Evolutionary conservation across 225 moss, liverwort and hornwort species (phyloP).

Genomic region (Rhytidiadelphus loreus): DNA sequence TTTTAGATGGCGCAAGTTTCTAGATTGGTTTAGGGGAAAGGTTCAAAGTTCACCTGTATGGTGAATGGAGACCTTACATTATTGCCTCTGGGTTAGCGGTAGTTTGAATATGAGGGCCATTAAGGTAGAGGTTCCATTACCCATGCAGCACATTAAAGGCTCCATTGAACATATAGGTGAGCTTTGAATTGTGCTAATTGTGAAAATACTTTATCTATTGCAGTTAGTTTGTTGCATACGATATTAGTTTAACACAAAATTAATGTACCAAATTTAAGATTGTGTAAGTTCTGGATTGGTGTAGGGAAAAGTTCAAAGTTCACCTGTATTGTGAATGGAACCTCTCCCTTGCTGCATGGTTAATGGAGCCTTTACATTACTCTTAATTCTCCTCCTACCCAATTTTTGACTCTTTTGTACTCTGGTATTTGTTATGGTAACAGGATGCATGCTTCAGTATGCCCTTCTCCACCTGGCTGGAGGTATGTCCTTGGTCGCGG

Average conservation of each 20-base stretch:
- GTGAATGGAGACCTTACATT: too few relatives aligned
- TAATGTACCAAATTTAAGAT: background rate
- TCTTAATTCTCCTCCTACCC: background rate
- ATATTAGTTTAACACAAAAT: background rate
- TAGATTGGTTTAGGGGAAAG: background rate
- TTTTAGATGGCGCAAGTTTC: background rate
- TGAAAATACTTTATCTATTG: background rate
- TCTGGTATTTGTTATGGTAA: background rate
- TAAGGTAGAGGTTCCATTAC: too few relatives aligned
- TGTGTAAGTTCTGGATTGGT: background rate
- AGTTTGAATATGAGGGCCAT: too few relatives aligned
- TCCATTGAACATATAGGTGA: too few relatives aligned
- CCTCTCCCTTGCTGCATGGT: background rate
- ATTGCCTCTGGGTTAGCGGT: too few relatives aligned
- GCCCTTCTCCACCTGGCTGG: conserved; percentile 78
- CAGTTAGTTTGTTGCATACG: background rate
- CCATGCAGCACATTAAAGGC: too few relatives aligned
- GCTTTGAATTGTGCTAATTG: too few relatives aligned
- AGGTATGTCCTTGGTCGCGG: conserved; percentile 13
- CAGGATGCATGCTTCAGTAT: conserved; percentile 86
- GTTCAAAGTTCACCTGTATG: background rate
- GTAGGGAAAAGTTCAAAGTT: background rate
- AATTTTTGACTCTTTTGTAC: background rate
- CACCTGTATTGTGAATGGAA: background rate
- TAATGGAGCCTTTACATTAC: background rate